phyloP scores from a whole-genome alignment of 1,284 basidiomycete species.

The Cerrena zonata region DNA sequence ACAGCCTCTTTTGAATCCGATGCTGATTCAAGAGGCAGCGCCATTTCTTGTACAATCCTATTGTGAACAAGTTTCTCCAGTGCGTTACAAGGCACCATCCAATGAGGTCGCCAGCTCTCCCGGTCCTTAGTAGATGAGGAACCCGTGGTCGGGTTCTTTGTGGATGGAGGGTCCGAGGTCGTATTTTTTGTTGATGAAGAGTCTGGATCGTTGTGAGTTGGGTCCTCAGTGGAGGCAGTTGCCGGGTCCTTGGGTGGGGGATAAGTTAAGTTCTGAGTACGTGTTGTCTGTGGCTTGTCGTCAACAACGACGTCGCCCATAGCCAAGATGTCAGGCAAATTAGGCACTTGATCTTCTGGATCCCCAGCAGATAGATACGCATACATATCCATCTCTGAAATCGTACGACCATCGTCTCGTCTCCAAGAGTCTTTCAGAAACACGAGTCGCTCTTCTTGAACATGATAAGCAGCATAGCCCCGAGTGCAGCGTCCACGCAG shows the following conservation, averaged over 20 bases:
- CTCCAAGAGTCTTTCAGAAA: constrained; percentile 6
- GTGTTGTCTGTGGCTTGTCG: not conserved
- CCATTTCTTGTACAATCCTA: not conserved
- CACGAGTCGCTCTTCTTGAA: not conserved
- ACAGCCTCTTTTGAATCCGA: not conserved
- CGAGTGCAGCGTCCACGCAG: not conserved
- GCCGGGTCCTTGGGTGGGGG: too few species aligned
- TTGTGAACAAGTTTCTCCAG: not conserved
- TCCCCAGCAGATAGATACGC: not conserved
- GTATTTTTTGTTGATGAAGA: too few species aligned
- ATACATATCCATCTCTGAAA: not conserved
- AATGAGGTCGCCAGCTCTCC: too few species aligned
- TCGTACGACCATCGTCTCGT: too few species aligned
- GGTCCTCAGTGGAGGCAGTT: too few species aligned
- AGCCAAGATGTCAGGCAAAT: constrained; percentile 22
- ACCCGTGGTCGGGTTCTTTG: too few species aligned
- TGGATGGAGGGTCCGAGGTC: too few species aligned
- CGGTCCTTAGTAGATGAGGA: too few species aligned
- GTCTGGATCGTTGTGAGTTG: too few species aligned
- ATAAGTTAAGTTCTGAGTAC: not conserved
- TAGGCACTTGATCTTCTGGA: too few species aligned
- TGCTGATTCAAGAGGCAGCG: not conserved
- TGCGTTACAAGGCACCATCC: not conserved
- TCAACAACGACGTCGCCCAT: constrained; percentile 15
- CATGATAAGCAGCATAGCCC: constrained; percentile 1